Evolutionary conservation across 2,329 filamentous ascomycete genomes (phyloP).

Genomic region (Aspergillus sp.): DNA sequence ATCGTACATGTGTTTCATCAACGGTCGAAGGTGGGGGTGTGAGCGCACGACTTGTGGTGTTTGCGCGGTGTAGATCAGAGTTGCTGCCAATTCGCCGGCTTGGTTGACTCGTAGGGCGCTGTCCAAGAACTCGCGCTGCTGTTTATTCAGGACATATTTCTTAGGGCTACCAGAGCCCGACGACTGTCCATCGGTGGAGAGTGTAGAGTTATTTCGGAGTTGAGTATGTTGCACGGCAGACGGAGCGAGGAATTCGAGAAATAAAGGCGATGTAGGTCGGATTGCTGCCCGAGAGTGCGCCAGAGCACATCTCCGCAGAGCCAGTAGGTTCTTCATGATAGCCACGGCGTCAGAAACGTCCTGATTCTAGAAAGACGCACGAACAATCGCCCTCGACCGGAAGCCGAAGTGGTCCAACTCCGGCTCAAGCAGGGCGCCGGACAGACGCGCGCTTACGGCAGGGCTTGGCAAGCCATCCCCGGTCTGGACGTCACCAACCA

Average conservation of each 20-base stretch:
- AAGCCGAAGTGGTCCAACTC: too few relatives aligned
- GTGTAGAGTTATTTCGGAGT: constrained; percentile 21
- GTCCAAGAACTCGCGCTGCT: constrained; percentile 70
- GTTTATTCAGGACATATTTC: constrained; percentile 58
- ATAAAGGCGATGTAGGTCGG: constrained; percentile 16
- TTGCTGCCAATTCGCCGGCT: constrained; percentile 93
- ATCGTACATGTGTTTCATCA: constrained; percentile 98
- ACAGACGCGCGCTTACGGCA: constrained; percentile 25
- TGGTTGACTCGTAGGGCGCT: constrained; percentile 91
- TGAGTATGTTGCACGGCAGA: constrained; percentile 18
- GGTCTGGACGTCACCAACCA: constrained; percentile 26
- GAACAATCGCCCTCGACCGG: too few relatives aligned
- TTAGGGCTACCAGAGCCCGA: constrained; percentile 25
- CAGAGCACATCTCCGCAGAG: constrained; percentile 15
- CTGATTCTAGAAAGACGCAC: background rate
- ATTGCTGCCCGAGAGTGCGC: background rate
- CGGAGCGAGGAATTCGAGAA: constrained; percentile 35
- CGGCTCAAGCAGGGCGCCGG: constrained; percentile 6
- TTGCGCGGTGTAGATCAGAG: constrained; percentile 87
- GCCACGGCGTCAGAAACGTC: background rate
- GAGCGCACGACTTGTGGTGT: constrained; percentile 72
- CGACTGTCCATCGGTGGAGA: constrained; percentile 6
- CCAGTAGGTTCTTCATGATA: constrained; percentile 20
- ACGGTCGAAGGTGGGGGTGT: constrained; percentile 79
- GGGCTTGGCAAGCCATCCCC: constrained; percentile 20